A percentile compares a stretch with the other conserved stretches of the same genome.
Evolutionary conservation across 2,329 filamentous ascomycete genomes (phyloP).

Genomic region (Arthrobotrys musiformis): DNA sequence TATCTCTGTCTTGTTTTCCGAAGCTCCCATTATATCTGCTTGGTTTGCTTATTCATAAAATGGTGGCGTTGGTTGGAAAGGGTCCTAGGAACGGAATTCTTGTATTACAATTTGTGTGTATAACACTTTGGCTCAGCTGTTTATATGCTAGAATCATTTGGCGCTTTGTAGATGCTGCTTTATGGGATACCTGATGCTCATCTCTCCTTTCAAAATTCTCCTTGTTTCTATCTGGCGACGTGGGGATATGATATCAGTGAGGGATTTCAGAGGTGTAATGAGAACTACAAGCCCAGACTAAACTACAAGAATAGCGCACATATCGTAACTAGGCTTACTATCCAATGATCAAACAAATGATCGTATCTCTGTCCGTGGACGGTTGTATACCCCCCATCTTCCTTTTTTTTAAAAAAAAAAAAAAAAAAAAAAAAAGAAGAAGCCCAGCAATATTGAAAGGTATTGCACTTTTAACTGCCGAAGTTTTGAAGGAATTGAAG

Average conservation of each 20-base stretch:
- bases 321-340: too few relatives aligned
- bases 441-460: not conserved
- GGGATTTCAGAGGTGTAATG: too few relatives aligned
- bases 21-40: not conserved
- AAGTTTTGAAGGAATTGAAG: conserved; percentile 20
- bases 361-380: too few relatives aligned
- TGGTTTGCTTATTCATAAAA: not conserved
- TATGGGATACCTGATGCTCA: not conserved
- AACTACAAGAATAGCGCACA: too few relatives aligned
- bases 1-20: not conserved
- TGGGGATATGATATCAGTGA: not conserved
- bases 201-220: not conserved
- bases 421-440: too few relatives aligned
- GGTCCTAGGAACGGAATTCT: conserved; percentile 1
- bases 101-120: conserved; percentile 16
- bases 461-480: not conserved
- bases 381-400: too few relatives aligned
- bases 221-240: not conserved
- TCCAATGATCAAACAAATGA: too few relatives aligned
- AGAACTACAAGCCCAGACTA: too few relatives aligned
- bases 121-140: conserved; percentile 11
- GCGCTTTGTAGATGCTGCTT: not conserved
- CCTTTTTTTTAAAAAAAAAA: too few relatives aligned
- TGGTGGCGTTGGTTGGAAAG: conserved; percentile 32
- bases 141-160: not conserved